Conservation (phyloP, 768 basidiomycete genomes). For the Suillus subaureus region DNA sequence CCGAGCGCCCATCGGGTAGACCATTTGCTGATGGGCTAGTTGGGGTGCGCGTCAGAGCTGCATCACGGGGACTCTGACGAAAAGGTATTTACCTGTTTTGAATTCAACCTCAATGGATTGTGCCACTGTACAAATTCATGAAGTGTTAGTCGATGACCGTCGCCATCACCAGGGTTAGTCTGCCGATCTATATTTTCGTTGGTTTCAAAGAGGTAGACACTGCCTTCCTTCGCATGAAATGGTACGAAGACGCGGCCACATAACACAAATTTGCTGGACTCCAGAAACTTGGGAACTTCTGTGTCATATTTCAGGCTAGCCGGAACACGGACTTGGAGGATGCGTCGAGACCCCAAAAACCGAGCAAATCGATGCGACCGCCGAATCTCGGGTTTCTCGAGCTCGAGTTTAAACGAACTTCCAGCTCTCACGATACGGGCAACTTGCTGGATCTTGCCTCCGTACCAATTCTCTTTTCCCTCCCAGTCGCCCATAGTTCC, state of each 20-base stretch:
- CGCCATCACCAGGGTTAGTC: constrained; percentile 42
- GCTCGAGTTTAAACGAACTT: constrained; percentile 37
- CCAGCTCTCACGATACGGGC: constrained; percentile 38
- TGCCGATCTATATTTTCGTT: constrained; percentile 49
- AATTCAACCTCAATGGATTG: constrained; percentile 58
- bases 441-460: constrained; percentile 67
- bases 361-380: constrained; percentile 69
- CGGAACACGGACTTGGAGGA: constrained; percentile 58
- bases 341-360: constrained; percentile 61
- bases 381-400: constrained; percentile 59
- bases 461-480: constrained; percentile 59
- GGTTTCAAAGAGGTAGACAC: constrained; percentile 62
- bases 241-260: constrained; percentile 67
- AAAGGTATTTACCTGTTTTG: constrained; percentile 51
- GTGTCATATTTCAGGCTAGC: constrained; percentile 37
- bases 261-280: constrained; percentile 53
- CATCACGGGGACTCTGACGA: too few relatives aligned
- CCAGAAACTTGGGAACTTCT: constrained; percentile 34
- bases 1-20: constrained; percentile 64
- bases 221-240: constrained; percentile 64
- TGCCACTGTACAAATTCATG: constrained; percentile 61
- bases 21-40: constrained; percentile 69
- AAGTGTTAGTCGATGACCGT: constrained; percentile 50
- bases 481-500: constrained; percentile 61
- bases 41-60: constrained; percentile 2